These are phyloP conservation scores for Gossypium sturtianum DNA, from an alignment of 345 rosid species.

Conservation along the genomic window DNA sequence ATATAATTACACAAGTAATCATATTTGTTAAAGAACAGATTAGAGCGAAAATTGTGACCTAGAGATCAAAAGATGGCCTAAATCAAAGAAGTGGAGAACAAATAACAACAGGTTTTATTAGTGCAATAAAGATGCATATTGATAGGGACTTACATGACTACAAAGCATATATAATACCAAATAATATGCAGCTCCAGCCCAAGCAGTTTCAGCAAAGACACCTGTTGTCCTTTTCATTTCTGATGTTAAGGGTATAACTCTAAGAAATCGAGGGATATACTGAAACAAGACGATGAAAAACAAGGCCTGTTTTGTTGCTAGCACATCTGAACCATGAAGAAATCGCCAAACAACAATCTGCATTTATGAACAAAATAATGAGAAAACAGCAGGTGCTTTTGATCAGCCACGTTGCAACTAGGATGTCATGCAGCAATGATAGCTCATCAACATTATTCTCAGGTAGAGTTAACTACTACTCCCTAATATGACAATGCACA, in stretches of 20 bases:
- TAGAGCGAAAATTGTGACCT: not conserved
- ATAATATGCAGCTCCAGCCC: conserved; percentile 99
- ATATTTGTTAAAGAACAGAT: not conserved
- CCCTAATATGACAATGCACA: not conserved
- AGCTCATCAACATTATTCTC: not conserved
- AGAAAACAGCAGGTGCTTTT: conserved; percentile 10
- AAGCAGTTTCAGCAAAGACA: conserved; percentile 92
- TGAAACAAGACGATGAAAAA: conserved; percentile 60
- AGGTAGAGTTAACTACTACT: not conserved
- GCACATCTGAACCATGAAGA: conserved; percentile 61
- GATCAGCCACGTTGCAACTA: conserved; percentile 2
- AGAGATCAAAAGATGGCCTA: conserved; percentile 8
- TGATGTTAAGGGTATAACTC: conserved; percentile 66
- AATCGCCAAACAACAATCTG: conserved; percentile 90
- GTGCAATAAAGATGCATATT: conserved; percentile 4
- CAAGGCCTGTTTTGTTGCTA: conserved; percentile 70
- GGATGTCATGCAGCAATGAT: not conserved
- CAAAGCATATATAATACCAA: conserved; percentile 93
- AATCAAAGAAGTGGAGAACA: conserved; percentile 1
- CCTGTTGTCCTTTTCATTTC: conserved; percentile 96
- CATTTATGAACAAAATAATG: conserved; percentile 10
- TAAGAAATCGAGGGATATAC: conserved; percentile 48
- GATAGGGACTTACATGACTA: conserved; percentile 76
- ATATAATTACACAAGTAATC: not conserved
- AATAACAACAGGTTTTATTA: not conserved